Conservation (phyloP, 768 basidiomycete genomes). For the Collybia nuda region DNA sequence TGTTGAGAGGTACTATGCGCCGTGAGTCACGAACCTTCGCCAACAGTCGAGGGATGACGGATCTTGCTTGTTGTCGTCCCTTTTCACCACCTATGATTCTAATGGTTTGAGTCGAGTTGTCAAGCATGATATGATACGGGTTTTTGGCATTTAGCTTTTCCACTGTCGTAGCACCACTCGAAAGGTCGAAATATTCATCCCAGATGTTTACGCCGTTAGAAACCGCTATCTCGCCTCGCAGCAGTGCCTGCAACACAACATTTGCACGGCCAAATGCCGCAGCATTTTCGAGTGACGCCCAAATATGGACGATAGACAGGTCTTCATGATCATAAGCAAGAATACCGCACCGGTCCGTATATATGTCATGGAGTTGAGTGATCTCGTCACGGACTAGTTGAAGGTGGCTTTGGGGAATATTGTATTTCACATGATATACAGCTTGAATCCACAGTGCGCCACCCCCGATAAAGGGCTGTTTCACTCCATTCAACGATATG, state of each 20-base stretch:
- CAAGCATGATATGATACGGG: conserved; percentile 35
- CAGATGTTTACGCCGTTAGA: conserved; percentile 34
- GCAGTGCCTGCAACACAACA: conserved; percentile 30
- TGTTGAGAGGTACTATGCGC: conserved; percentile 34
- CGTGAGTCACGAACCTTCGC: conserved; percentile 33
- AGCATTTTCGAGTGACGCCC: conserved; percentile 29
- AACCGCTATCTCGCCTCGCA: conserved; percentile 37
- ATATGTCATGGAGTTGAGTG: conserved; percentile 25
- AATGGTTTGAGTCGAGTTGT: conserved; percentile 36
- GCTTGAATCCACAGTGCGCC: conserved; percentile 35
- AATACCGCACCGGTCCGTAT: conserved; percentile 30
- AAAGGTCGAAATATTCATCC: conserved; percentile 47
- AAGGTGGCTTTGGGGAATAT: conserved; percentile 30
- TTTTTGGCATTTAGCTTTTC: conserved; percentile 33
- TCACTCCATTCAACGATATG: conserved; percentile 21
- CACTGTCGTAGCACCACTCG: conserved; percentile 36
- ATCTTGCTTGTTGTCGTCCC: conserved; percentile 28
- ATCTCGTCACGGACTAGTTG: conserved; percentile 34
- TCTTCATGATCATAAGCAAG: conserved; percentile 26
- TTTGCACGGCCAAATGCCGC: conserved; percentile 35
- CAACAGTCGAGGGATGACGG: conserved; percentile 33
- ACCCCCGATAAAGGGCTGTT: conserved; percentile 36
- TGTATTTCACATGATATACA: conserved; percentile 40
- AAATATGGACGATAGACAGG: conserved; percentile 36
- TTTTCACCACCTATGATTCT: conserved; percentile 36